These are phyloP conservation scores for Alternaria brassicae DNA, from an alignment of 2,329 filamentous ascomycete species.

Conservation along the genomic window DNA sequence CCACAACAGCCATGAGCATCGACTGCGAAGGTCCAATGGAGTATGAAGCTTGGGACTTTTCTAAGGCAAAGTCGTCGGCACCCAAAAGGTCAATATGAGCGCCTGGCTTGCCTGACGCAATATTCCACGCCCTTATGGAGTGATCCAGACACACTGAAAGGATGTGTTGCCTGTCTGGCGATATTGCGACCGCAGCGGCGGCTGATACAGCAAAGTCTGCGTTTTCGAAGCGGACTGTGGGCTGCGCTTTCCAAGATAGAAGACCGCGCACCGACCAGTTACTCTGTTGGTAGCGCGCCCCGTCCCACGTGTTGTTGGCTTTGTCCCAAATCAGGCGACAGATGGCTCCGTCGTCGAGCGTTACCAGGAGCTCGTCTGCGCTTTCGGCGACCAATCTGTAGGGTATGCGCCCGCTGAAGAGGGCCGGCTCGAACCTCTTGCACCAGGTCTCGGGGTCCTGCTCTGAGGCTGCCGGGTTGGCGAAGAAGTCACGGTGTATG, in stretches of 20 bases:
- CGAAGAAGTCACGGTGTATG: slow-evolving; percentile 83
- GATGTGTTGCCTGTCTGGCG: slow-evolving; percentile 60
- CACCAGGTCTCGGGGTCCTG: slow-evolving; percentile 77
- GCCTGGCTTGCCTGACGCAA: slow-evolving; percentile 78
- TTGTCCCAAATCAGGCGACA: slow-evolving; percentile 63
- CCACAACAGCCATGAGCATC: slow-evolving; percentile 76
- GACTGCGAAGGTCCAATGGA: slow-evolving; percentile 79
- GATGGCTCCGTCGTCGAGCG: slow-evolving; percentile 80
- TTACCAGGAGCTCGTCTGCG: slow-evolving; percentile 76
- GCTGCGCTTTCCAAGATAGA: slow-evolving; percentile 70
- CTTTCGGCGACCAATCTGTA: slow-evolving; percentile 81
- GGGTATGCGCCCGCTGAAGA: slow-evolving; percentile 77
- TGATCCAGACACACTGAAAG: slow-evolving; percentile 92
- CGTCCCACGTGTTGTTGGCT: slow-evolving; percentile 64
- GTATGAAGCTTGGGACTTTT: slow-evolving; percentile 72
- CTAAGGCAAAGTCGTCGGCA: slow-evolving; percentile 62
- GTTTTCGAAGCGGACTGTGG: slow-evolving; percentile 69
- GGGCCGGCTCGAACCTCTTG: slow-evolving; percentile 75
- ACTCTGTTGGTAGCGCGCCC: slow-evolving; percentile 75
- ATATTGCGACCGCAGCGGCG: slow-evolving; percentile 65
- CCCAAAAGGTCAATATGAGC: slow-evolving; percentile 80
- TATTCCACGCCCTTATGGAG: slow-evolving; percentile 86
- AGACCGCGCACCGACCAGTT: slow-evolving; percentile 70
- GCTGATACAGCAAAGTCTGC: slow-evolving; percentile 68
- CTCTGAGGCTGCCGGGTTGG: slow-evolving; percentile 72